A percentile compares a stretch with the other conserved stretches of the same genome.
phyloP scores from a whole-genome alignment of 768 basidiomycete genomes.

The Amanita pseudoporphyria region DNA sequence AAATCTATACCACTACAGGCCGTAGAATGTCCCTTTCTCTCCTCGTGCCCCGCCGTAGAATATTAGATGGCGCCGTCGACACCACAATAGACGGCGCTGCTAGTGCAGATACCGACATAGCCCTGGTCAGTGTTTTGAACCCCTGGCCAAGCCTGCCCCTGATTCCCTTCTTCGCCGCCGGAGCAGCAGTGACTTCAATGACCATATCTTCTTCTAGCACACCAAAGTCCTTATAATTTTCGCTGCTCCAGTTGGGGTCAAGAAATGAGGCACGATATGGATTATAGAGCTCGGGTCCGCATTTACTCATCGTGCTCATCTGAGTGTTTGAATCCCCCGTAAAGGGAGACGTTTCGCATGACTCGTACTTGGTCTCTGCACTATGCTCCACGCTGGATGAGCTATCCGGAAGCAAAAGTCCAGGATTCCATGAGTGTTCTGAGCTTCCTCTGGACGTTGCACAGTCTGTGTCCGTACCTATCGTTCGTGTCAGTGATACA shows the following conservation, averaged over 20 bases:
- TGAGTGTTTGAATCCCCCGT: not conserved
- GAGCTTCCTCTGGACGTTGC: not conserved
- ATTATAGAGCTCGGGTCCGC: not conserved
- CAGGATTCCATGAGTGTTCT: not conserved
- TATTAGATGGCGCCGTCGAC: not conserved
- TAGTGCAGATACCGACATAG: not conserved
- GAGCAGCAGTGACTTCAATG: not conserved
- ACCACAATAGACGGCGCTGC: not conserved
- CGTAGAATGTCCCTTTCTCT: not conserved
- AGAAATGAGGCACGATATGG: not conserved
- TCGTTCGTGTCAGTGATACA: not conserved
- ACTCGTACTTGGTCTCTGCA: not conserved
- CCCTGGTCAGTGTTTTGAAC: not conserved
- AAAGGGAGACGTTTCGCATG: not conserved
- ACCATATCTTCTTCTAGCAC: not conserved
- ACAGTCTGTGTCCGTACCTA: not conserved
- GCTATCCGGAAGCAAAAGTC: not conserved
- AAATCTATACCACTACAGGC: not conserved
- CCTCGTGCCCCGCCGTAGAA: not conserved
- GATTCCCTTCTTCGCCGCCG: not conserved
- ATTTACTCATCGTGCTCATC: not conserved
- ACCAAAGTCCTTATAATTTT: not conserved
- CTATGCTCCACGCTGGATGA: not conserved
- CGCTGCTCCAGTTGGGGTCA: not conserved
- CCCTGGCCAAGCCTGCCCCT: not conserved